Base-by-base conservation (phyloP, 306 rosid genomes). In the Canavalia gladiata region DNA sequence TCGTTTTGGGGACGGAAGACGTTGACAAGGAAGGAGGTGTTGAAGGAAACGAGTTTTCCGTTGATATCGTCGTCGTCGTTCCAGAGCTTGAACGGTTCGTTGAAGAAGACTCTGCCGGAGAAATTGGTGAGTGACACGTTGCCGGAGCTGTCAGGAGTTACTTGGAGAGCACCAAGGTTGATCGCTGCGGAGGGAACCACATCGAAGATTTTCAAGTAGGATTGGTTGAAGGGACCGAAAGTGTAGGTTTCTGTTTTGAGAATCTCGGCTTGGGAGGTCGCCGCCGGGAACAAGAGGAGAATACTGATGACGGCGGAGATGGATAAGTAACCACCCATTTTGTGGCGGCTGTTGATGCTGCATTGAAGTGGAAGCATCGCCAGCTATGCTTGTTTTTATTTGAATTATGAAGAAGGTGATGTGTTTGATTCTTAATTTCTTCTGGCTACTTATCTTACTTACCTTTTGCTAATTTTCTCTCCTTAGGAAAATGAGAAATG, bases 101-200 rank as follows among this genome's bases (percentile, higher is more conserved):
- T 76, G 86, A 30, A 84, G 34, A 92, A 45, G 64, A 90, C 10
- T 30, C 97, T 75, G 64, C 97, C 94, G 71, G 92, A 78, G 1
- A 18, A 78, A 85, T 88, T 63, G 8, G 2, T 0, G 29, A 87
- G 81, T 18, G 8, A 0, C 7, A 85, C 82, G 82, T 84, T 11
- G 47, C 85, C 88, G 63, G 74, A 70, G 56, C 91, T 75, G 85
- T 92, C 97, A 0, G 92, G 97, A 0, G 97, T 92, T 29, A 92
- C 54, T 45, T 92, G 95, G 10, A 92, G 89, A 0, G 97, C 94
- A 0, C 0, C 75, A 4, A 12, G 12, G 87, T 66, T 81, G 85
- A 92, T 89, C 1, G 88, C 31, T 30, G 95, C 92, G 10, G 43
- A 10, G 2, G 4, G 0, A 3, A 82, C 1, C 33, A 86, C 84